Conservation (phyloP, 139 green algal genomes). For the Diplosphaera chodatii region DNA sequence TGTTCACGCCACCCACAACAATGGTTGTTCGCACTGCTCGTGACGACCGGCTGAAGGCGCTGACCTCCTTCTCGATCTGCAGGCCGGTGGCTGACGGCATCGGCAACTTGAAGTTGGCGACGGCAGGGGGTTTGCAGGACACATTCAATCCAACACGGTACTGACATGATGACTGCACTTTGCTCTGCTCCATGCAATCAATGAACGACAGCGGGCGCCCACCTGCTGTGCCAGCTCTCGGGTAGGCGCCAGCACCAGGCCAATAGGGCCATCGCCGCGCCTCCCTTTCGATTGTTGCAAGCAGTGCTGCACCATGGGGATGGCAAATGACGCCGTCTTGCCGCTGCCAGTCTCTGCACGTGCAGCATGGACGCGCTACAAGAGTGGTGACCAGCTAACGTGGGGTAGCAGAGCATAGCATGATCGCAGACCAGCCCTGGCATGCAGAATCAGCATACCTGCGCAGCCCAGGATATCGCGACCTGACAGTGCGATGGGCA, state of each 20-base stretch:
- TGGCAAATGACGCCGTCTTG: slow-evolving; percentile 78
- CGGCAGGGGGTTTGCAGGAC: too few species aligned
- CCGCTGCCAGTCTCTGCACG: slow-evolving; percentile 85
- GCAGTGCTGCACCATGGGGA: slow-evolving; percentile 88
- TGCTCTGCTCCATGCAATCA: too few species aligned
- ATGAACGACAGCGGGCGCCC: too few species aligned
- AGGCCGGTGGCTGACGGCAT: too few species aligned
- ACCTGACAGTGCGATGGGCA: slow-evolving; percentile 73
- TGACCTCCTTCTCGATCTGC: slow-evolving; percentile 7
- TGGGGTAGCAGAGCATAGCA: too few species aligned
- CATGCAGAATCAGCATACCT: too few species aligned
- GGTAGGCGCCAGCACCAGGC: slow-evolving; percentile 50
- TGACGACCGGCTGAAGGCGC: slow-evolving; percentile 55
- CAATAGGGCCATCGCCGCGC: slow-evolving; percentile 71
- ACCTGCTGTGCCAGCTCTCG: slow-evolving; percentile 90
- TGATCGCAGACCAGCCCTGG: too few species aligned
- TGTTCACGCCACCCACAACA: slow-evolving; percentile 55
- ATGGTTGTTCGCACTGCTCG: slow-evolving; percentile 48
- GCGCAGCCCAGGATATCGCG: slow-evolving; percentile 83
- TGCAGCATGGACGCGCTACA: too few species aligned
- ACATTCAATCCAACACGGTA: too few species aligned
- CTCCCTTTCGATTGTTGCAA: slow-evolving; percentile 50
- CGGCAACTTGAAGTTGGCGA: too few species aligned
- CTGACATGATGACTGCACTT: too few species aligned
- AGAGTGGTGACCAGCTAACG: too few species aligned